Evolutionary conservation across 2,329 filamentous ascomycete species (phyloP).

Genomic region (Helicocarpus griseus): DNA sequence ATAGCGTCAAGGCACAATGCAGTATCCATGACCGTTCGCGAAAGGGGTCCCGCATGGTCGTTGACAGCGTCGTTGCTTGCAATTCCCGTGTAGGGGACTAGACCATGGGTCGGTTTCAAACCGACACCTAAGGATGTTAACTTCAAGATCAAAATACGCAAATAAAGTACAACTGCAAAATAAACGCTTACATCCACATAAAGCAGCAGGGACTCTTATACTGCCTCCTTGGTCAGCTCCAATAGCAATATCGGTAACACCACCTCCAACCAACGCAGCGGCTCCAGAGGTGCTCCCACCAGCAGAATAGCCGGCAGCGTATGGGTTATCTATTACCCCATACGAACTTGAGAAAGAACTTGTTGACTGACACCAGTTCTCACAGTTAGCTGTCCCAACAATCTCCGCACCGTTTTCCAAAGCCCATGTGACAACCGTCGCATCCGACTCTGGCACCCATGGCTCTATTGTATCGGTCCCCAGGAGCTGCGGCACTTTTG

Average conservation of each 20-base stretch:
- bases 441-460: slow-evolving; percentile 45
- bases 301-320: slow-evolving; percentile 20
- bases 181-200: not conserved
- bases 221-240: not conserved
- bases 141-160: not conserved
- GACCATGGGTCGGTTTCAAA: not conserved
- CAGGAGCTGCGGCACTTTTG: slow-evolving; percentile 44
- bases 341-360: slow-evolving; percentile 22
- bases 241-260: slow-evolving; percentile 1
- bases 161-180: not conserved
- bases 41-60: not conserved
- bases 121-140: not conserved
- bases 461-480: slow-evolving; percentile 42
- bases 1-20: not conserved
- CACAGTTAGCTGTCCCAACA: slow-evolving; percentile 43
- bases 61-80: not conserved
- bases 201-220: not conserved
- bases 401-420: slow-evolving; percentile 44
- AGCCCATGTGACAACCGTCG: slow-evolving; percentile 43
- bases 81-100: not conserved
- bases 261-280: slow-evolving; percentile 19
- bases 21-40: not conserved
- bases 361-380: slow-evolving; percentile 40
- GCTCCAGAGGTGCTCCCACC: slow-evolving; percentile 23
- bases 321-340: slow-evolving; percentile 20